These are phyloP conservation scores for Eutrema heterophyllum DNA, from an alignment of 345 rosid species.

Conservation along the genomic window DNA sequence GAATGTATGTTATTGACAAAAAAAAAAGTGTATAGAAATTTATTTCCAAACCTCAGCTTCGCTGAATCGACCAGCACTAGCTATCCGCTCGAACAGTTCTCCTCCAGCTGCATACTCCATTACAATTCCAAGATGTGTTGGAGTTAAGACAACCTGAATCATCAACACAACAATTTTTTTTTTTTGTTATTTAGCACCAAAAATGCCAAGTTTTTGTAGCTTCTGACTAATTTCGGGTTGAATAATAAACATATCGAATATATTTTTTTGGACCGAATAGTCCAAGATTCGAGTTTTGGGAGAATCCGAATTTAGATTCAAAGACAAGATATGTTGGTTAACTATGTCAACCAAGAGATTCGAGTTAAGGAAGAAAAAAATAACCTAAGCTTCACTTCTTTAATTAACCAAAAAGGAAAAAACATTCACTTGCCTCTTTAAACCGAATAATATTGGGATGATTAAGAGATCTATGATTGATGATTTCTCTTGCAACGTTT, in stretches of 20 bases:
- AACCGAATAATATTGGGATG: conserved; percentile 68
- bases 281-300: background rate
- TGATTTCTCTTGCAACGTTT: conserved; percentile 68
- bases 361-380: background rate
- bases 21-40: background rate
- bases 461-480: conserved; percentile 68
- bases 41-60: conserved; percentile 51
- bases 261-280: background rate
- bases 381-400: background rate
- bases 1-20: background rate
- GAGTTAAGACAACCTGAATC: conserved; percentile 53
- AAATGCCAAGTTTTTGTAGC: background rate
- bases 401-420: background rate
- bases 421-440: conserved; percentile 45
- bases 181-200: background rate
- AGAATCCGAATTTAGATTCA: too few relatives aligned
- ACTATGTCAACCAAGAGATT: background rate
- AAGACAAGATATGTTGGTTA: background rate
- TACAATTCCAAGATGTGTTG: conserved; percentile 70
- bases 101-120: conserved; percentile 85
- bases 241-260: background rate
- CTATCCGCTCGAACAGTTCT: conserved; percentile 56
- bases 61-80: conserved; percentile 54
- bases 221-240: background rate
- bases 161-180: too few relatives aligned